Evolutionary conservation across 2,329 filamentous ascomycete species (phyloP).

Genomic region (Fusarium staphyleae): DNA sequence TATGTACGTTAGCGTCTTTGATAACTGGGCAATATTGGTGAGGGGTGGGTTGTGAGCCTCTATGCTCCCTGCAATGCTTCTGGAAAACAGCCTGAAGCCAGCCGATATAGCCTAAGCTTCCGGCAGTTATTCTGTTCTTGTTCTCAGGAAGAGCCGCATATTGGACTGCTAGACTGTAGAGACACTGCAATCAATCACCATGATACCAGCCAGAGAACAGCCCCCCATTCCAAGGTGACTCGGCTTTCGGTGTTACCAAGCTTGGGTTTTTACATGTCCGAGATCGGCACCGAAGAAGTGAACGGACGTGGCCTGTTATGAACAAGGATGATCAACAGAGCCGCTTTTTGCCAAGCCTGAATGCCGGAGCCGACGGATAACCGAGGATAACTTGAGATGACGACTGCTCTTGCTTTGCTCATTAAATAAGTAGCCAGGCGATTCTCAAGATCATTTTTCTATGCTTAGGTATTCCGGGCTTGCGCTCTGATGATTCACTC

Average conservation of each 20-base stretch:
- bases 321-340: slow-evolving; percentile 19
- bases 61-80: no score
- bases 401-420: slow-evolving; percentile 10
- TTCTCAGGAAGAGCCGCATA: slow-evolving; percentile 9
- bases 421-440: slow-evolving; percentile 16
- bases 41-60: no score
- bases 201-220: neutral
- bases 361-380: slow-evolving; percentile 30
- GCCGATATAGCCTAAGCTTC: neutral
- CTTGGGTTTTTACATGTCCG: neutral
- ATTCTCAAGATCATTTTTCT: no score
- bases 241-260: neutral
- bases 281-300: neutral
- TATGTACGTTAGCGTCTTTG: no score
- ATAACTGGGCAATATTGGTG: no score
- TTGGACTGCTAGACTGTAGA: neutral
- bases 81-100: slow-evolving; percentile 19
- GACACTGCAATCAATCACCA: no score
- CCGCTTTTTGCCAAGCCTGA: slow-evolving; percentile 20
- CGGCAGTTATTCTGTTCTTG: slow-evolving; percentile 13
- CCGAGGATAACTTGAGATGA: slow-evolving; percentile 35
- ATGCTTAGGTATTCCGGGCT: neutral
- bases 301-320: neutral
- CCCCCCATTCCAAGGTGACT: neutral
- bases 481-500: slow-evolving; percentile 2